Evolutionary conservation across 495 filamentous ascomycete genomes (phyloP).

Genomic region (Recurvomyces mirabilis): DNA sequence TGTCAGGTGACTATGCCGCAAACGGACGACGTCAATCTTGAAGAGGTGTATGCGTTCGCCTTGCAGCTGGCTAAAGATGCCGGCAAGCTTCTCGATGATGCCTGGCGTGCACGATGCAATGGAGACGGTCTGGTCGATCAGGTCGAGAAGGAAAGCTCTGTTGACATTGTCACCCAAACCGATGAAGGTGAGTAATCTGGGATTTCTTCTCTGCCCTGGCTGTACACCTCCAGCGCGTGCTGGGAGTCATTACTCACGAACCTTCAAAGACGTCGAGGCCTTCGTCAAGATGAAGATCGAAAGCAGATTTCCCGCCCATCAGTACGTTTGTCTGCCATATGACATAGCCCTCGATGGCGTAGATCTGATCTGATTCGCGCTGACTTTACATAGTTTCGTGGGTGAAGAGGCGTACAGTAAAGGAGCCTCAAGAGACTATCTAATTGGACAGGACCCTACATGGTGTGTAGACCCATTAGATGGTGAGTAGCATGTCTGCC

Average conservation of each 20-base stretch:
- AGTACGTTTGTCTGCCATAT: constrained; percentile 33
- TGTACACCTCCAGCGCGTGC: neutral
- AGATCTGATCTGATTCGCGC: no score
- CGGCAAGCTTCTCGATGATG: constrained; percentile 46
- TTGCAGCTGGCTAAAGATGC: constrained; percentile 52
- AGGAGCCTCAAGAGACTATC: constrained; percentile 46
- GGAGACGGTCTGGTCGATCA: constrained; percentile 25
- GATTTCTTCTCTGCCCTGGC: neutral
- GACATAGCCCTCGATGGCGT: no score
- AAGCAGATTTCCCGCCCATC: constrained; percentile 48
- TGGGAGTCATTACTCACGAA: neutral
- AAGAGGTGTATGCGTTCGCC: constrained; percentile 55
- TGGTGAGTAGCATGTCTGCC: constrained; percentile 24
- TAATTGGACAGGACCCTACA: constrained; percentile 49
- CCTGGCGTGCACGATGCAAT: constrained; percentile 37
- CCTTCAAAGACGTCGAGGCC: constrained; percentile 47
- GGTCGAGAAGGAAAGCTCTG: constrained; percentile 52
- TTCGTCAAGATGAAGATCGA: constrained; percentile 49
- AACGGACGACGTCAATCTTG: constrained; percentile 30
- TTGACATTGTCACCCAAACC: constrained; percentile 61
- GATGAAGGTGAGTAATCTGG: constrained; percentile 43
- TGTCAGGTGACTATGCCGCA: no score
- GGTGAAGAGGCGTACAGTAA: constrained; percentile 61
- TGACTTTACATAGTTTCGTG: constrained; percentile 54
- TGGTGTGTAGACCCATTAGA: constrained; percentile 63